phyloP scores from a whole-genome alignment of 352 stramenopile genomes.

The Pilasporangium apinafurcum region DNA sequence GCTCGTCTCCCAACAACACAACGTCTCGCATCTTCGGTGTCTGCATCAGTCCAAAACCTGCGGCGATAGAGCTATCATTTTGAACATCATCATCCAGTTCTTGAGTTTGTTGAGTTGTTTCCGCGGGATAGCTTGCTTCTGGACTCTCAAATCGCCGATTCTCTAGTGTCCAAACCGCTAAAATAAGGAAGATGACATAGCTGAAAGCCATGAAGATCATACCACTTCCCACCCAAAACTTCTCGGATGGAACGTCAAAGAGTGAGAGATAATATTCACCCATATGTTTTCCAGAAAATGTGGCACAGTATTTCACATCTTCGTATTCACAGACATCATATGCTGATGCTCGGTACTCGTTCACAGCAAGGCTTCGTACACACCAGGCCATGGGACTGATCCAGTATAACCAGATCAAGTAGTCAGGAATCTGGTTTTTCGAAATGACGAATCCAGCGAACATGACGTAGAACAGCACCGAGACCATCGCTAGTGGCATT shows the following conservation, averaged over 20 bases:
- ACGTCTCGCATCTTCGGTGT: constrained; percentile 5
- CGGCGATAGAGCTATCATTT: not conserved
- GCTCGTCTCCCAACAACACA: not conserved
- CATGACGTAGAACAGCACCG: constrained; percentile 28
- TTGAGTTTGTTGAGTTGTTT: constrained; percentile 1
- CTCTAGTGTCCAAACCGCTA: constrained; percentile 8
- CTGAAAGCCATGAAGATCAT: constrained; percentile 25
- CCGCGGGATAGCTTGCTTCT: constrained; percentile 8
- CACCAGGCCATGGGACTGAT: constrained; percentile 27
- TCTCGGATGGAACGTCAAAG: constrained; percentile 19
- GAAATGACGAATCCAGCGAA: constrained; percentile 48
- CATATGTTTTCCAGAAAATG: constrained; percentile 16
- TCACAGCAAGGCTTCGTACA: constrained; percentile 9
- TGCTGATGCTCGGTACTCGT: constrained; percentile 6
- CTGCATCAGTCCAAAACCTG: too few relatives aligned
- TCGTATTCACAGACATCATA: constrained; percentile 6
- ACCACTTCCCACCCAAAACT: constrained; percentile 23
- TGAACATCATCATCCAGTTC: constrained; percentile 4
- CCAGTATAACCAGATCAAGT: constrained; percentile 31
- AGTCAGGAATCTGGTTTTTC: constrained; percentile 33
- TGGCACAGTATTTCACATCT: constrained; percentile 6
- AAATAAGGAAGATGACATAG: constrained; percentile 36
- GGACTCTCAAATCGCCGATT: constrained; percentile 16
- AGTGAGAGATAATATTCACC: constrained; percentile 30
- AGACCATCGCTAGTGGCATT: constrained; percentile 29